Conservation (phyloP, 805 yeast species). For the Saturnispora silvae region DNA sequence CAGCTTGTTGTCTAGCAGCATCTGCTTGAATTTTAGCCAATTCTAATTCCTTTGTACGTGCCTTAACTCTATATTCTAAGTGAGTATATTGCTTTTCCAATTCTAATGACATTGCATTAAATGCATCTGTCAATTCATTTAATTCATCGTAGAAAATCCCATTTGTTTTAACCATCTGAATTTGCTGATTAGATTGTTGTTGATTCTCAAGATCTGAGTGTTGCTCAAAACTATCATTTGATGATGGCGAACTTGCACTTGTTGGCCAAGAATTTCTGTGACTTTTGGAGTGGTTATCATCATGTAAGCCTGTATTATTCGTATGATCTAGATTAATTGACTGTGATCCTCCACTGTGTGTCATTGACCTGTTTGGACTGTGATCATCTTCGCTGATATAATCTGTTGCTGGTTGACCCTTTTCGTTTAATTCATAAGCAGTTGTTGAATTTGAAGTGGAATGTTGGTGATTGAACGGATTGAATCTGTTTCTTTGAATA, state of each 20-base stretch:
- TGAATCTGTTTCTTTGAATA: neutral
- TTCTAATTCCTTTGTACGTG: conserved; percentile 80
- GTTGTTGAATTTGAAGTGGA: conserved; percentile 5
- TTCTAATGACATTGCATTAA: conserved; percentile 85
- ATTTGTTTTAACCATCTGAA: conserved; percentile 19
- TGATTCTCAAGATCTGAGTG: neutral
- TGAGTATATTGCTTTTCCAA: conserved; percentile 73
- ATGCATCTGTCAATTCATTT: conserved; percentile 78
- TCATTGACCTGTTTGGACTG: neutral
- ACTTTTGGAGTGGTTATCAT: too few species aligned
- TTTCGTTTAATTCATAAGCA: neutral
- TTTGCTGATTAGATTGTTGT: conserved; percentile 14
- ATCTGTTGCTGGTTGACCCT: neutral
- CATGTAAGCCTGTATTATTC: neutral
- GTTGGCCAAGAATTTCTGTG: conserved; percentile 8
- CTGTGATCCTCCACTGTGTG: neutral
- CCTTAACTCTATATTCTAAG: conserved; percentile 78
- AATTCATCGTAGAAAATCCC: conserved; percentile 69
- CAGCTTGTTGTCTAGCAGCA: conserved; percentile 33
- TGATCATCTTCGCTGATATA: neutral
- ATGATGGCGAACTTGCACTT: conserved; percentile 8
- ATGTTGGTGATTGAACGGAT: neutral
- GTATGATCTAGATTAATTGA: neutral
- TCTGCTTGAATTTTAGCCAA: conserved; percentile 74
- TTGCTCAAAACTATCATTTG: conserved; percentile 10